Conservation (phyloP, 1,284 basidiomycete species). For the Ceratobasidium sp. region DNA sequence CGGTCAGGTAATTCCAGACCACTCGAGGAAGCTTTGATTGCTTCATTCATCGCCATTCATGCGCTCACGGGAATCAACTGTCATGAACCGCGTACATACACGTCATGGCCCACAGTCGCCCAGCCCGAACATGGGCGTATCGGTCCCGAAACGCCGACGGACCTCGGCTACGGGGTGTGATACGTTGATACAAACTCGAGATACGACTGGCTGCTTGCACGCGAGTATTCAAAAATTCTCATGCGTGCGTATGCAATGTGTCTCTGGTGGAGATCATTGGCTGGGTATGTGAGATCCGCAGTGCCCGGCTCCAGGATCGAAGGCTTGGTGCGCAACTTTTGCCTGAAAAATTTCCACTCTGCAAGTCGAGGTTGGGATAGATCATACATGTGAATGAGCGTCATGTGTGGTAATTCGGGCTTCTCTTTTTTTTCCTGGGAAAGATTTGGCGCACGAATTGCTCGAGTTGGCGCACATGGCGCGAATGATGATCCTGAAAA, state of each 20-base stretch:
- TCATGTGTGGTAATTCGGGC: background rate
- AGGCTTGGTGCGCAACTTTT: slow-evolving; percentile 15
- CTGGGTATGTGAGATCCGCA: background rate
- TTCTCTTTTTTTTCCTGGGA: slow-evolving; percentile 10
- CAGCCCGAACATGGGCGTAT: background rate
- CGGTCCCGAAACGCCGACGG: slow-evolving; percentile 33
- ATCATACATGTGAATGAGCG: slow-evolving; percentile 20
- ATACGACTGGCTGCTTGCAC: background rate
- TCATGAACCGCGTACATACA: background rate
- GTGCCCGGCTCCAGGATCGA: background rate
- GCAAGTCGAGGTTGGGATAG: background rate
- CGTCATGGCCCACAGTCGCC: slow-evolving; percentile 3
- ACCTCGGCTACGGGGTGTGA: slow-evolving; percentile 4
- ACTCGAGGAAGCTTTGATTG: slow-evolving; percentile 13
- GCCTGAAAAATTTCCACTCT: slow-evolving; percentile 18
- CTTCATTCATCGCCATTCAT: background rate
- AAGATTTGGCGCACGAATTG: background rate
- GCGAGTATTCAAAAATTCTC: slow-evolving; percentile 16
- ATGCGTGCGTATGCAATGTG: slow-evolving; percentile 16
- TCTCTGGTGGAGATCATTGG: background rate
- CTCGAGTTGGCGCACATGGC: background rate
- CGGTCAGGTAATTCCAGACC: slow-evolving; percentile 19
- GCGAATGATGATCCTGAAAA: background rate
- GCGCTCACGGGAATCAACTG: background rate
- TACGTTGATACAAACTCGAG: background rate